Evolutionary conservation across 129 eudicot genomes (phyloP).

Genomic region (Flaveria sonorensis): DNA sequence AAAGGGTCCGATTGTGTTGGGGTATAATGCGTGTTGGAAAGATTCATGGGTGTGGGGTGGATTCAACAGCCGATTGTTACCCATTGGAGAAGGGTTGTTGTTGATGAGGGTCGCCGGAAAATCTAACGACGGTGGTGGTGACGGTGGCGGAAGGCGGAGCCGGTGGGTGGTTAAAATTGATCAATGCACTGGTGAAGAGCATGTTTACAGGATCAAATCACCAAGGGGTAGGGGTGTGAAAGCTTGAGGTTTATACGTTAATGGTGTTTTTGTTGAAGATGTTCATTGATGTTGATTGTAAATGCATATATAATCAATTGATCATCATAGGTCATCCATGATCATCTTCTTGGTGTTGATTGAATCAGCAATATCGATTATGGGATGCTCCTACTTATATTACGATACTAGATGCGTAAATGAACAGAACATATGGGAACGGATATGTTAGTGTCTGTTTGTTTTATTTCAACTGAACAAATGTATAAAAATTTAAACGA

Average conservation of each 20-base stretch:
- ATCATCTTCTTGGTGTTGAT: conserved; percentile 10
- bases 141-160: conserved; percentile 38
- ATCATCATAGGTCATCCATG: neutral
- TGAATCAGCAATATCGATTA: too few relatives aligned
- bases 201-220: conserved; percentile 45
- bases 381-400: neutral
- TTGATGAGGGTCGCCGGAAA: conserved; percentile 42
- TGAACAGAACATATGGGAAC: too few relatives aligned
- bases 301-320: conserved; percentile 11
- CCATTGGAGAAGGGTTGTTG: conserved; percentile 64
- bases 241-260: conserved; percentile 22
- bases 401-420: too few relatives aligned
- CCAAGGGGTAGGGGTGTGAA: too few relatives aligned
- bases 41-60: conserved; percentile 44
- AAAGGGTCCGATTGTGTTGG: conserved; percentile 46
- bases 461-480: too few relatives aligned
- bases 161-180: conserved; percentile 63
- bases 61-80: conserved; percentile 50
- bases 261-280: conserved; percentile 10
- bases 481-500: too few relatives aligned
- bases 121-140: conserved; percentile 11
- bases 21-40: conserved; percentile 52
- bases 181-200: conserved; percentile 68
- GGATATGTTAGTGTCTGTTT: too few relatives aligned
- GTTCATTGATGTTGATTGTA: neutral